Percentiles rank a stretch among this genome's conserved stretches.
phyloP scores from a whole-genome alignment of 371 early-diverging fungal species.

The Mucor indicus region DNA sequence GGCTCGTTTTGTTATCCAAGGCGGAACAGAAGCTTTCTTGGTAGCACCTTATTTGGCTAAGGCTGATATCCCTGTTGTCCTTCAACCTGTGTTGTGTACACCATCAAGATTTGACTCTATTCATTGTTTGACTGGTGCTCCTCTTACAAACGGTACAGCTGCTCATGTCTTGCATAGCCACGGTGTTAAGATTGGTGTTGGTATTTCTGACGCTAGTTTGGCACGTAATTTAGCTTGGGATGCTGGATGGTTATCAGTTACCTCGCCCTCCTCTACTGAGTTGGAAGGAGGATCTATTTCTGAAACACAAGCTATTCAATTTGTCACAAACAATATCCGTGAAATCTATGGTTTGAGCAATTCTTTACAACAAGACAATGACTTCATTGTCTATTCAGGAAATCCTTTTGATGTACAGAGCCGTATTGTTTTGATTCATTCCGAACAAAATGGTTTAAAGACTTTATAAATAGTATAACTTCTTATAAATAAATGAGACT shows the following conservation, averaged over 20 bases:
- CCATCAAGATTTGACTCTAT: conserved; percentile 67
- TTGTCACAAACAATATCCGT: conserved; percentile 69
- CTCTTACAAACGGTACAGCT: conserved; percentile 57
- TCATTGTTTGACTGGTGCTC: conserved; percentile 62
- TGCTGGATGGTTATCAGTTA: conserved; percentile 68
- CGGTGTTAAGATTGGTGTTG: conserved; percentile 66
- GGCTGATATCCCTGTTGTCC: conserved; percentile 59
- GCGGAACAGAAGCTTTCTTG: conserved; percentile 72
- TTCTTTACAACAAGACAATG: conserved; percentile 5
- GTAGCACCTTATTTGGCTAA: conserved; percentile 61
- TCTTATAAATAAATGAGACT: no score
- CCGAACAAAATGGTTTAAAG: conserved; percentile 10
- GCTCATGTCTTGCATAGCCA: conserved; percentile 56
- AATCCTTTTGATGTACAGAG: conserved; percentile 56
- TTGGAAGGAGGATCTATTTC: conserved; percentile 30
- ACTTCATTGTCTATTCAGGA: conserved; percentile 53
- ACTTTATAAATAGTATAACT: conserved; percentile 3
- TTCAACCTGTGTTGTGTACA: conserved; percentile 65
- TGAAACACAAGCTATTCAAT: conserved; percentile 64
- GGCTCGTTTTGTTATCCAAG: conserved; percentile 44
- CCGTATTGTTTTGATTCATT: conserved; percentile 38
- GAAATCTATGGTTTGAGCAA: conserved; percentile 53
- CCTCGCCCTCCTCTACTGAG: conserved; percentile 26
- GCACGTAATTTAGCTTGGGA: conserved; percentile 73
- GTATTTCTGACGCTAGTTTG: conserved; percentile 55